Conservation (phyloP, 768 basidiomycete genomes). For the Rhizopogon vulgaris region DNA sequence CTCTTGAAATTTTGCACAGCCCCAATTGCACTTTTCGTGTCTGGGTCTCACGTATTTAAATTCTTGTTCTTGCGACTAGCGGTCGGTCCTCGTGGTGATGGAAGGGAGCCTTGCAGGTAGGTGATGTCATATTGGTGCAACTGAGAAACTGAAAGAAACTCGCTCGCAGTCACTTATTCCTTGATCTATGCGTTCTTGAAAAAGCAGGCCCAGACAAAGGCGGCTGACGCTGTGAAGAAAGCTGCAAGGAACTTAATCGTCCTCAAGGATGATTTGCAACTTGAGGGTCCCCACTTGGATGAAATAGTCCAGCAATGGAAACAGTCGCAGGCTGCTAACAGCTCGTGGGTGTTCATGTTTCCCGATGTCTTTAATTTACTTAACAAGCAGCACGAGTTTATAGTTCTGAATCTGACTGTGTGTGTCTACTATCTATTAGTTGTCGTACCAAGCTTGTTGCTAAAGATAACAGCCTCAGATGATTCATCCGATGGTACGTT, state of each 20-base stretch:
- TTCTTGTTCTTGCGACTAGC: neutral
- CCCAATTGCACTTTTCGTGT: neutral
- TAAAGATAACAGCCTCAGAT: constrained; percentile 15
- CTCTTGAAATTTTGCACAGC: neutral
- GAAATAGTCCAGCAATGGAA: constrained; percentile 67
- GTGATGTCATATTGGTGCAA: constrained; percentile 6
- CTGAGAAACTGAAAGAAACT: neutral
- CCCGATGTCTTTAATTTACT: constrained; percentile 1
- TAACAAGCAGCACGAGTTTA: neutral
- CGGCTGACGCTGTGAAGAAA: constrained; percentile 68
- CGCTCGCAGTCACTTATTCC: constrained; percentile 59
- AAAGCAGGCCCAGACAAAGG: constrained; percentile 60
- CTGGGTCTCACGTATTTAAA: neutral
- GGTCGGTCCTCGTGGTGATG: constrained; percentile 20
- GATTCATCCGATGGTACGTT: constrained; percentile 22
- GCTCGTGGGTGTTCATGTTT: constrained; percentile 17
- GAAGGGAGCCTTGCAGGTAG: constrained; percentile 51
- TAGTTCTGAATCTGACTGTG: constrained; percentile 17
- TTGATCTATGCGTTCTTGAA: constrained; percentile 70
- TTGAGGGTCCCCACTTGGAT: constrained; percentile 51
- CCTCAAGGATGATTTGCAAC: constrained; percentile 46
- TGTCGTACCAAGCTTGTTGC: constrained; percentile 3
- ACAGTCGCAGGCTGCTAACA: constrained; percentile 20
- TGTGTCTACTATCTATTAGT: constrained; percentile 7
- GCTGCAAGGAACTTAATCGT: constrained; percentile 59